These are phyloP conservation scores for Solanum tarapatanum DNA, from an alignment of 257 asterid genomes.

Conservation along the genomic window DNA sequence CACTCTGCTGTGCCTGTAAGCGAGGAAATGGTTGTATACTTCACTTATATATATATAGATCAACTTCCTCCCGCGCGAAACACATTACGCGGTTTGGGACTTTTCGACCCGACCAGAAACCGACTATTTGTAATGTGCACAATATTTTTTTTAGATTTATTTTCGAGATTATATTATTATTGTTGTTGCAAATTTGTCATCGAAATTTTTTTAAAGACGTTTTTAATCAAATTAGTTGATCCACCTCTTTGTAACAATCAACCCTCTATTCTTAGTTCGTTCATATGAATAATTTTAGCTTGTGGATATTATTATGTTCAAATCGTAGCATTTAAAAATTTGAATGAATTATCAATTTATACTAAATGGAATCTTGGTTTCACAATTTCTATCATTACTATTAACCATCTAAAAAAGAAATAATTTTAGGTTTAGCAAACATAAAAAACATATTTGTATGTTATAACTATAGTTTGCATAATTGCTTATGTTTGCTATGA, in stretches of 20 bases:
- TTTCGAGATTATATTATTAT: neutral
- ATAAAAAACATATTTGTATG: too few species aligned
- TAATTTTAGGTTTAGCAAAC: too few species aligned
- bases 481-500: too few species aligned
- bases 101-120: neutral
- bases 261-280: neutral
- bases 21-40: neutral
- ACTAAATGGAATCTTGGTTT: too few species aligned
- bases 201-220: neutral
- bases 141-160: neutral
- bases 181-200: neutral
- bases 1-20: neutral
- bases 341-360: neutral
- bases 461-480: too few species aligned
- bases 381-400: neutral
- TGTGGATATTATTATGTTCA: neutral
- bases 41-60: neutral
- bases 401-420: neutral
- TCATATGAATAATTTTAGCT: neutral
- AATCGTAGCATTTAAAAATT: too few species aligned
- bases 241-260: neutral
- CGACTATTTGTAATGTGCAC: neutral
- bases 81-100: neutral
- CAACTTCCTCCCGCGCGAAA: constrained; percentile 2
- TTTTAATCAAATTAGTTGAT: neutral